phyloP scores from a whole-genome alignment of 768 basidiomycete species.

The Tulasnella sp. region DNA sequence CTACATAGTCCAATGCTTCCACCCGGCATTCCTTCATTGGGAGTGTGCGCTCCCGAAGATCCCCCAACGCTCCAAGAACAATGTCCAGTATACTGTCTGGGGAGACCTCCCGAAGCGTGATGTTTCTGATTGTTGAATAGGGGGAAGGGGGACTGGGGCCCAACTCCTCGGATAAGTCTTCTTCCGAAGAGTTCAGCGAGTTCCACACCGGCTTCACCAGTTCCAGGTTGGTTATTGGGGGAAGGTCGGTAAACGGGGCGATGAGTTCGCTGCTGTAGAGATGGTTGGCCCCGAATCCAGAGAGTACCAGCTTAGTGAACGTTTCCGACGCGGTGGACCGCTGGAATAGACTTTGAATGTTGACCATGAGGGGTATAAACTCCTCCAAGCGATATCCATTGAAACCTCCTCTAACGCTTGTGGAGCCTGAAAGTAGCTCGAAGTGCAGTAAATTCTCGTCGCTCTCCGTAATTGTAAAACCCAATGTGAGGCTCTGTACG shows the following conservation, averaged over 20 bases:
- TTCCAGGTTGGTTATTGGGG: neutral
- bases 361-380: no score
- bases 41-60: neutral
- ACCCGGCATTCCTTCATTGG: no score
- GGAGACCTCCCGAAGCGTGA: neutral
- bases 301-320: neutral
- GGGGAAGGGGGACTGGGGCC: neutral
- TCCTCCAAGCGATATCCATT: no score
- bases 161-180: neutral
- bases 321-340: neutral
- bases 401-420: neutral
- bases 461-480: neutral
- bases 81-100: neutral
- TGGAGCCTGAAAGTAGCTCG: neutral
- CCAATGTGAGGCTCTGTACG: neutral
- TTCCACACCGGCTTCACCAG: neutral
- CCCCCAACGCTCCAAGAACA: neutral
- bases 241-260: neutral
- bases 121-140: neutral
- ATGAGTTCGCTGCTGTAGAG: neutral
- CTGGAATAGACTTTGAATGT: neutral
- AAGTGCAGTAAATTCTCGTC: neutral
- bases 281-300: neutral
- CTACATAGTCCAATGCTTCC: neutral
- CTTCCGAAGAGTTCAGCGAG: neutral